phyloP scores from a whole-genome alignment of 192 early-diverging fungal species.

The Linnemannia exigua region DNA sequence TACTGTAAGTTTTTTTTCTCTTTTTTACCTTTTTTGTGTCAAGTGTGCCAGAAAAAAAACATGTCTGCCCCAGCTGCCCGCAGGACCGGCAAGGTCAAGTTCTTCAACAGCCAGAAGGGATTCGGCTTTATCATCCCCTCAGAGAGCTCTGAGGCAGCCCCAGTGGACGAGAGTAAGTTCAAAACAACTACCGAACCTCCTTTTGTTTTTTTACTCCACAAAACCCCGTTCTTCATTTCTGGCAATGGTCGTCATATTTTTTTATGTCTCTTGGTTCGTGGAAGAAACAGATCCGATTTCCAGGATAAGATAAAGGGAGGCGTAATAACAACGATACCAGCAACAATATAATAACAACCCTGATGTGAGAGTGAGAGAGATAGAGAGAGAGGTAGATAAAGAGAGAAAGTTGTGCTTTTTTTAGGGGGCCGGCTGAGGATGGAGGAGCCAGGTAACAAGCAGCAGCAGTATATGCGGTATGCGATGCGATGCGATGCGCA shows the following conservation, averaged over 20 bases:
- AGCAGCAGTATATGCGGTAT: not conserved
- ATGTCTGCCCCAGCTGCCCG: constrained; percentile 58
- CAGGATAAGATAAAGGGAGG: not conserved
- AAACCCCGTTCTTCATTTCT: not conserved
- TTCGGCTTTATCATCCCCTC: constrained; percentile 91
- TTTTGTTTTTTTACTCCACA: constrained; percentile 6
- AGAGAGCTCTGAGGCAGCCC: constrained; percentile 64
- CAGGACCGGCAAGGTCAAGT: constrained; percentile 82
- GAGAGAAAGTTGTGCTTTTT: not conserved
- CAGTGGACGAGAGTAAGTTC: constrained; percentile 82
- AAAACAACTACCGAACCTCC: not conserved
- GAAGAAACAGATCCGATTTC: not conserved
- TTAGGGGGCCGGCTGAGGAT: not conserved
- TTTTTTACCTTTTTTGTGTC: not conserved
- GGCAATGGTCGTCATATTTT: not conserved
- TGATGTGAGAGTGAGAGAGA: no score
- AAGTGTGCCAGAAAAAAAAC: constrained; percentile 7
- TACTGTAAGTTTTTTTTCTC: not conserved
- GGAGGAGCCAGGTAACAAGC: not conserved
- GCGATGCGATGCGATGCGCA: not conserved
- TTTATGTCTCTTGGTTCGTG: not conserved
- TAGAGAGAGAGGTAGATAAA: not conserved
- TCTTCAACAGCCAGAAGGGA: constrained; percentile 90
- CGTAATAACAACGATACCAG: no score
- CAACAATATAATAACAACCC: not conserved